Evolutionary conservation across 805 yeast genomes (phyloP), one percentile per base, ranked within the genome.

Genomic region (Ogataea allantospora): DNA sequence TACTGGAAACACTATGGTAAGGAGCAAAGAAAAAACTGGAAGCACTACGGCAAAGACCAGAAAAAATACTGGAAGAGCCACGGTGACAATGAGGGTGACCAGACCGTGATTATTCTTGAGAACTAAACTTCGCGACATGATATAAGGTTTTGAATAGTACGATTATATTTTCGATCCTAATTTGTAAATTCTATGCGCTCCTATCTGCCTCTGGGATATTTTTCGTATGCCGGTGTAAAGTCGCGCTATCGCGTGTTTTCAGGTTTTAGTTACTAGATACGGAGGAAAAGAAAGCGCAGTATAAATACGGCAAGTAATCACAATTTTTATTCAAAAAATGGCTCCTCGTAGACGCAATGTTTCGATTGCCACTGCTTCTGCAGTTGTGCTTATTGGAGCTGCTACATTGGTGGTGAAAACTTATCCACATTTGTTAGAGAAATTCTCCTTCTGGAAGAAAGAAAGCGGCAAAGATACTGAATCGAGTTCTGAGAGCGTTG

Each of bases 371-470:
- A 66, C 75, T 7, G 69, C 68, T 0, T 54, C 75, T 0, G 65
- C 75, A 10, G 70, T 68, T 1, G 66, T 65, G 9, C 47, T 69
- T 4, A 35, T 72, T 9, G 76, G 75, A 16, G 68, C 71, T 3
- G 60, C 71, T 0, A 55, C 65, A 18, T 30, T 74, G 5, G 42
- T 73, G 7, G 55, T 74, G 40, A 64, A 64, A 36, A 74, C 77
- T 4, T 74, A 65, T 42, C 80, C 80, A n/a, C 78, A 74, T 45
- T 55, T 33, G n/a, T 14, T 40, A 33, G 35, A 35, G 10, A 43
- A 28, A 19, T 17, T 22, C 8, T 27, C 40, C 23, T 41, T 29
- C 16, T 36, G 30, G 23, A 31, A 25, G 35, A 15, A n/a, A 6
- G 8, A 30, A 19, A 15, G 32, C 12, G 31, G n/a, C 9, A 21